Conservation (phyloP, 2,329 filamentous ascomycete genomes). For the Alternaria gaisen region DNA sequence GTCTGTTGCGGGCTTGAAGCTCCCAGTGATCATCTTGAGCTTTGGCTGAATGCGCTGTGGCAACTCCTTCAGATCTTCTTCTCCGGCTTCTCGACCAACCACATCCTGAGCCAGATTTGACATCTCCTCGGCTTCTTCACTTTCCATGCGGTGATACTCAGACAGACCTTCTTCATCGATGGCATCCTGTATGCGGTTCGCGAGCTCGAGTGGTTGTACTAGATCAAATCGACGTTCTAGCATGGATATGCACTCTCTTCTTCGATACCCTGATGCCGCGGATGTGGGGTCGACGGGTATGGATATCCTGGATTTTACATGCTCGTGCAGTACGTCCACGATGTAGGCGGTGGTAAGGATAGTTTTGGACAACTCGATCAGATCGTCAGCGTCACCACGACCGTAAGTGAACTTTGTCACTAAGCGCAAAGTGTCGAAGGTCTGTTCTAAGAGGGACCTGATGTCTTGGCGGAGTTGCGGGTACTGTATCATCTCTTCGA, state of each 20-base stretch:
- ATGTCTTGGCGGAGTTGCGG: constrained; percentile 75
- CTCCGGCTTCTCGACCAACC: constrained; percentile 69
- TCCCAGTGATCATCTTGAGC: constrained; percentile 41
- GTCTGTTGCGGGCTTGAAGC: constrained; percentile 47
- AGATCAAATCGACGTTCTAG: constrained; percentile 70
- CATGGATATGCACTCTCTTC: constrained; percentile 44
- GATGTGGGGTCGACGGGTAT: constrained; percentile 17
- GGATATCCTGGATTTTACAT: constrained; percentile 30
- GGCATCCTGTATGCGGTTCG: constrained; percentile 74
- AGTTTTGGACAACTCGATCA: constrained; percentile 83
- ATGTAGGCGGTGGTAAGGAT: constrained; percentile 78
- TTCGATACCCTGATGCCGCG: constrained; percentile 19
- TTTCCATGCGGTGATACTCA: constrained; percentile 79
- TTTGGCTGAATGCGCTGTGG: constrained; percentile 51
- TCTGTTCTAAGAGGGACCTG: constrained; percentile 72
- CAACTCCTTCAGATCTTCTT: constrained; percentile 59
- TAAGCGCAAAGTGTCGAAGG: constrained; percentile 85
- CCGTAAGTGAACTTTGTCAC: constrained; percentile 95
- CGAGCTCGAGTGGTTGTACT: constrained; percentile 71
- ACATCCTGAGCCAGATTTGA: constrained; percentile 78
- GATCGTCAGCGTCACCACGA: constrained; percentile 89
- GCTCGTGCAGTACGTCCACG: constrained; percentile 47
- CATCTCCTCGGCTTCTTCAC: constrained; percentile 74
- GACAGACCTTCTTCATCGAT: constrained; percentile 94
- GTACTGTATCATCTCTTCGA: constrained; percentile 75